Percentiles rank a stretch among this genome's conserved stretches.
Evolutionary conservation across 306 rosid species (phyloP).

Genomic region (Vigna hirtella): DNA sequence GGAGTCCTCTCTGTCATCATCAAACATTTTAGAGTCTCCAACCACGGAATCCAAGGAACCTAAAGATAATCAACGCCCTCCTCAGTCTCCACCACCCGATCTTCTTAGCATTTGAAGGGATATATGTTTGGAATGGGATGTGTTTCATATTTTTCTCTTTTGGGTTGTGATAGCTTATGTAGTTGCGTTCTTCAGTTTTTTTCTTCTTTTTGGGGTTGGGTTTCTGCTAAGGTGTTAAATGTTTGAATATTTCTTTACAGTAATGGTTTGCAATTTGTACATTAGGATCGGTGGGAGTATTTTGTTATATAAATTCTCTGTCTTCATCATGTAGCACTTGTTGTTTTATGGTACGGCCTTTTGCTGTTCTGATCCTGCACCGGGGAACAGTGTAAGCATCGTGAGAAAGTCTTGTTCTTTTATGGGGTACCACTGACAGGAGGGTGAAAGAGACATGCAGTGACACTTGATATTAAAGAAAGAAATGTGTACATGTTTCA

Average conservation of each 20-base stretch:
- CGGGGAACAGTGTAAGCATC: conserved; percentile 39
- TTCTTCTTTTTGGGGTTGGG: conserved; percentile 29
- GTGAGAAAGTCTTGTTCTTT: conserved; percentile 38
- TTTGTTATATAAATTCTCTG: conserved; percentile 40
- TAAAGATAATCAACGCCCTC: conserved; percentile 60
- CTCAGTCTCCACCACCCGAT: conserved; percentile 75
- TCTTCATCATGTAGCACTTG: conserved; percentile 46
- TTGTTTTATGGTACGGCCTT: conserved; percentile 43
- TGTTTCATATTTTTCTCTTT: conserved; percentile 49
- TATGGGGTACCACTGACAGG: conserved; percentile 31
- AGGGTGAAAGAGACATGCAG: conserved; percentile 46
- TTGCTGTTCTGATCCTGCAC: conserved; percentile 48
- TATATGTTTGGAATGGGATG: conserved; percentile 29
- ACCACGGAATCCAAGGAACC: conserved; percentile 48
- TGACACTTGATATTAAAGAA: conserved; percentile 24
- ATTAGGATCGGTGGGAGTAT: conserved; percentile 70
- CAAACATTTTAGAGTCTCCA: conserved; percentile 60
- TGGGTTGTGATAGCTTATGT: conserved; percentile 49
- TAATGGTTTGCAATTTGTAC: conserved; percentile 62
- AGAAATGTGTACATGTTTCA: conserved; percentile 2
- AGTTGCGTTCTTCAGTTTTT: conserved; percentile 39
- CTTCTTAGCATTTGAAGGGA: conserved; percentile 84
- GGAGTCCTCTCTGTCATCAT: conserved; percentile 57
- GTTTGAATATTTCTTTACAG: conserved; percentile 47
- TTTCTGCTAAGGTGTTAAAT: conserved; percentile 52